Base-by-base conservation (phyloP, 1,284 basidiomycete species). In the Hypsizygus ulmarius region DNA sequence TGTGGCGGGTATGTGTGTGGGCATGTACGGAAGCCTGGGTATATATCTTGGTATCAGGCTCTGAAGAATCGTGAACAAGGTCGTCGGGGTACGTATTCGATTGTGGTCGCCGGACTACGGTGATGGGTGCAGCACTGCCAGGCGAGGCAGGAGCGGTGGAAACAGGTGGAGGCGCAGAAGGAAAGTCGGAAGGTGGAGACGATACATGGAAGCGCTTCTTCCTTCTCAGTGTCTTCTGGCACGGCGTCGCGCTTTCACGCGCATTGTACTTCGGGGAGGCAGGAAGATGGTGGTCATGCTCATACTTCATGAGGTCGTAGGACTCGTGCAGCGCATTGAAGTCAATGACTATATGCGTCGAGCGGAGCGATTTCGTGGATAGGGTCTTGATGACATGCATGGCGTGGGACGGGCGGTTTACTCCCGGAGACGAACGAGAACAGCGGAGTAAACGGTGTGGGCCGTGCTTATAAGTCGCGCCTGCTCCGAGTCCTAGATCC, bases 221-320 rank as follows among this genome's bases (percentile, higher is more conserved):
- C 39, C 65, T 59, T n/a, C 64, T 59, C 6, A 68, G 51, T 10
- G 61, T 63, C 27, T 58, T 61, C 7, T 55, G 43, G n/a, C 55
- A 51, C 1, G 47, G 43, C 11, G 49, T 47, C 9, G 44, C 27
- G 11, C 15, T 12, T 4, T 12, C 32, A 7, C 36, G 40, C 18
- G 14, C 33, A 14, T 32, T 32, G 6, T 18, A 7, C 14, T 28
- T 16, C 18, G 45, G 37, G 43, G 51, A 40, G 18, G 48, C 36
- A 40, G 46, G 7, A 32, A 36, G 42, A 42, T 34, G 39, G 19
- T 39, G 30, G 44, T 33, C 27, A 30, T 29, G 16, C 25, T 40
- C 28, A 29, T 49, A 12, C 41, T 49, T 41, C 25, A 44, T 21
- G 35, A 44, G 15, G 44, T 39, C n/a, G 47, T 50, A 44, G 28